Conservation (phyloP, 1,284 basidiomycete species). For the Ceratobasidium sp. region DNA sequence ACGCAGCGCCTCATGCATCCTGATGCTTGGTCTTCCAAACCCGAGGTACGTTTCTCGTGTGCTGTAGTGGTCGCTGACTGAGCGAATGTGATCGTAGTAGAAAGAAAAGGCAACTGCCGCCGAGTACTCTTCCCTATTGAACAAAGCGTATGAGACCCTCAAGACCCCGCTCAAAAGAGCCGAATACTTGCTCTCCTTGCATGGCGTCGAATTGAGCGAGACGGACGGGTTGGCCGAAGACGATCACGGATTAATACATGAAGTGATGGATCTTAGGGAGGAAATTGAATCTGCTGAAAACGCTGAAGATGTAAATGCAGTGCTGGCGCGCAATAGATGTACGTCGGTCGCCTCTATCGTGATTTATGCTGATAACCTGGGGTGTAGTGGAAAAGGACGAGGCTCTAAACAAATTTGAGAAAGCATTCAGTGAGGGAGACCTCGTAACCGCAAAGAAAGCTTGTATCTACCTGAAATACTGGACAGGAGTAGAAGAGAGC, state of each 20-base stretch:
- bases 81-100: constrained; percentile 54
- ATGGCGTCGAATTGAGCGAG: constrained; percentile 72
- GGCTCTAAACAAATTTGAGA: constrained; percentile 62
- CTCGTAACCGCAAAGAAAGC: constrained; percentile 69
- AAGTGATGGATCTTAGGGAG: constrained; percentile 87
- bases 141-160: constrained; percentile 77
- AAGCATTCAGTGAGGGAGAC: constrained; percentile 64
- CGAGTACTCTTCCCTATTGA: constrained; percentile 74
- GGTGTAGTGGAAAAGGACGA: constrained; percentile 65
- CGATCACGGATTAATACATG: constrained; percentile 76
- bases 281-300: constrained; percentile 73
- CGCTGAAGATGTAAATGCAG: constrained; percentile 62
- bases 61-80: not conserved
- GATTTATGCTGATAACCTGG: not conserved
- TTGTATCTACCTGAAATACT: constrained; percentile 79
- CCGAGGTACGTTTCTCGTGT: constrained; percentile 59
- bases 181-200: constrained; percentile 74
- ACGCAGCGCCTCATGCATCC: constrained; percentile 83
- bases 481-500: constrained; percentile 77
- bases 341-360: constrained; percentile 52
- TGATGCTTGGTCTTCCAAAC: constrained; percentile 77
- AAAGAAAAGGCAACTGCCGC: constrained; percentile 70
- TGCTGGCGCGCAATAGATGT: constrained; percentile 73
- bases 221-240: constrained; percentile 82
- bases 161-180: constrained; percentile 71